Base-by-base conservation (phyloP, 371 early-diverging fungal genomes). In the Apophysomyces ossiformis region DNA sequence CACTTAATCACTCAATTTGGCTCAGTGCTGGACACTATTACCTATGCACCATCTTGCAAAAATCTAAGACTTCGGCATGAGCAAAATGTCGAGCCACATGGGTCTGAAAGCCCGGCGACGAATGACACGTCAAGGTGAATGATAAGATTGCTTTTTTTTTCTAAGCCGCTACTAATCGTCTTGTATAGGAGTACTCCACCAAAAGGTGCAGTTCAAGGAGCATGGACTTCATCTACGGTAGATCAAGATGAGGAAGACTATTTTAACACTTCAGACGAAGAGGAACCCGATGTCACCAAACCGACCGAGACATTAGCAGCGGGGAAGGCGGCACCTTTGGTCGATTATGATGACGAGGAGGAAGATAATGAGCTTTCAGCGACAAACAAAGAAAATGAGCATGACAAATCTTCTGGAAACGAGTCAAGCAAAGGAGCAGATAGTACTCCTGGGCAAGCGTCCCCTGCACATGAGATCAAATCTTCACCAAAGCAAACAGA, bases 191-290 rank as follows among this genome's bases (percentile, higher is more conserved):
- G 59, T 12, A 39, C 13, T 37, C 41, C 37, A 15, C 58, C 37
- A 16, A 64, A 45, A 39, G 39, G 44, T 58, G 41, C 58, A 15
- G 58, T 61, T 41, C 67, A 72, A 15, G 87, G 85, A 54, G 90
- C 85, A n/a, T 87, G 90, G 89, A 66, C 74, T 9, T 81, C 85
- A 11, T 72, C 81, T 5, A 81, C 83, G 12, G 74, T 89, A 12
- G 93, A 94, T 67, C 85, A 89, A 18, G 87, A 85, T 26, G 96
- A 96, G 65, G 95, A 95, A 59, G 92, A 91, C 4, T 96, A 95
- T 67, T 93, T 96, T 69, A 90, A 93, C 70, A 78, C 83, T 5
- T 80, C 85, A 0, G 92, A 92, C 41, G 93, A 90, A 18, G 87
- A 84, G 58, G 81, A 85, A 18, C 5, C 54, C 11, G 77, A 72